These are phyloP conservation scores for Leccinum uliginosum DNA, from an alignment of 768 basidiomycete genomes.

Conservation along the genomic window DNA sequence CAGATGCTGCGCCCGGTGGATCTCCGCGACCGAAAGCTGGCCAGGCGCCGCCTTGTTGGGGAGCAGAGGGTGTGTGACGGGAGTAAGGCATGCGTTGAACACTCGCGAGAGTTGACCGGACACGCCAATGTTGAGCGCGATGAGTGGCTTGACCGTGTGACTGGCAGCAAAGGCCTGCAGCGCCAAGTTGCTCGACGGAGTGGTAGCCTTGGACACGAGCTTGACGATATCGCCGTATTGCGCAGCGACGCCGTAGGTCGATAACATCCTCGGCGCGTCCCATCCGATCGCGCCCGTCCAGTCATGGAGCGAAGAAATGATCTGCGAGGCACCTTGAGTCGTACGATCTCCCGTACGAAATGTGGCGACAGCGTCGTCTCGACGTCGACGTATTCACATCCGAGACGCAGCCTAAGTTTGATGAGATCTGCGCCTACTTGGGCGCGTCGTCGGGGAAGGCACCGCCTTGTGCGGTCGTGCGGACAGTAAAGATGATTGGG, in stretches of 20 bases:
- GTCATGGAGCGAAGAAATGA: constrained; percentile 95
- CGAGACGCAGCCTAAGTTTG: constrained; percentile 72
- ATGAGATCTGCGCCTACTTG: constrained; percentile 70
- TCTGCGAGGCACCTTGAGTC: constrained; percentile 61
- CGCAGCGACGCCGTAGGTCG: constrained; percentile 64
- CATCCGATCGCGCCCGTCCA: constrained; percentile 84
- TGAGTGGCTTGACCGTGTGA: constrained; percentile 68
- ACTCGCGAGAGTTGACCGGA: constrained; percentile 89
- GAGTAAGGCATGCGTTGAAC: constrained; percentile 80
- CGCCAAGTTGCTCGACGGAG: constrained; percentile 72
- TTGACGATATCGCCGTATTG: constrained; percentile 86
- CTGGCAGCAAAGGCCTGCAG: constrained; percentile 68
- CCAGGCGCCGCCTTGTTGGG: constrained; percentile 89
- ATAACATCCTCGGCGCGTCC: constrained; percentile 62
- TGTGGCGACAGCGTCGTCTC: constrained; percentile 75
- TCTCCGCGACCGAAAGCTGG: constrained; percentile 84
- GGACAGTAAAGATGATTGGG: constrained; percentile 89
- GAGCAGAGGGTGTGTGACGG: constrained; percentile 83
- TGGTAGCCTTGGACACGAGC: constrained; percentile 80
- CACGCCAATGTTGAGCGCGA: constrained; percentile 92
- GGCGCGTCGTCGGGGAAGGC: constrained; percentile 80
- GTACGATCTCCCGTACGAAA: constrained; percentile 52
- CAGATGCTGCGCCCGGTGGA: constrained; percentile 76
- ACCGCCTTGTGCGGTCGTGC: constrained; percentile 87
- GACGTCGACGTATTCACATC: constrained; percentile 90